These are phyloP conservation scores for Corymbia citriodora DNA, from an alignment of 441 rosid genomes.

Conservation along the genomic window DNA sequence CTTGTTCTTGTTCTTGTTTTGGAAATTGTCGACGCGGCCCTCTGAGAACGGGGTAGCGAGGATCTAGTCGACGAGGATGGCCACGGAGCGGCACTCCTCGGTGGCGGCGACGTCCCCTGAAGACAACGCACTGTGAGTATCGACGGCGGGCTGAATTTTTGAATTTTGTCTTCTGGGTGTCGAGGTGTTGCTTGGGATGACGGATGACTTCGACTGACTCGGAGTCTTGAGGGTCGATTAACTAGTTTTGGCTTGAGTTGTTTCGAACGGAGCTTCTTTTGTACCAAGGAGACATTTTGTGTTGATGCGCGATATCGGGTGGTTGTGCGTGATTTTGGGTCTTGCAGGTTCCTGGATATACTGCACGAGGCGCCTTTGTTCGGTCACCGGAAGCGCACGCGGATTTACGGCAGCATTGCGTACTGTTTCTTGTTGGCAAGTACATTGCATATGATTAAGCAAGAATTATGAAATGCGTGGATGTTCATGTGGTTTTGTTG, in stretches of 20 bases:
- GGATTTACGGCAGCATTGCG: conserved; percentile 60
- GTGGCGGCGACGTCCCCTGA: conserved; percentile 40
- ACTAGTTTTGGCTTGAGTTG: not conserved
- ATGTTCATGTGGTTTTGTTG: not conserved
- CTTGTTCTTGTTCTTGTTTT: not conserved
- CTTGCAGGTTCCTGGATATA: conserved; percentile 77
- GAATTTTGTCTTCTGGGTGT: not conserved
- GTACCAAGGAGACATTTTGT: not conserved
- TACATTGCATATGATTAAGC: conserved; percentile 2
- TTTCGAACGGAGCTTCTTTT: not conserved
- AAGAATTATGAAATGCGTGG: not conserved
- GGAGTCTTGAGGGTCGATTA: not conserved
- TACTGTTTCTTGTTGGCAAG: conserved; percentile 72
- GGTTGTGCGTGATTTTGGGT: not conserved
- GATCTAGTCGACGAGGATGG: conserved; percentile 25
- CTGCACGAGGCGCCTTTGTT: conserved; percentile 87
- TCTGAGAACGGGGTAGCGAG: not conserved
- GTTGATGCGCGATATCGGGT: not conserved
- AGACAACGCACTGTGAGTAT: conserved; percentile 61
- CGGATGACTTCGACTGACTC: not conserved
- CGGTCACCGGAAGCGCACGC: conserved; percentile 75
- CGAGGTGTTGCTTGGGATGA: not conserved
- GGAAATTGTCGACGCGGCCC: not conserved
- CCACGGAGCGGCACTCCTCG: conserved; percentile 49
- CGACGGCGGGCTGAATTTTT: not conserved